These are phyloP conservation scores for Alectoria sarmentosa DNA, from an alignment of 495 filamentous ascomycete species.

Conservation along the genomic window DNA sequence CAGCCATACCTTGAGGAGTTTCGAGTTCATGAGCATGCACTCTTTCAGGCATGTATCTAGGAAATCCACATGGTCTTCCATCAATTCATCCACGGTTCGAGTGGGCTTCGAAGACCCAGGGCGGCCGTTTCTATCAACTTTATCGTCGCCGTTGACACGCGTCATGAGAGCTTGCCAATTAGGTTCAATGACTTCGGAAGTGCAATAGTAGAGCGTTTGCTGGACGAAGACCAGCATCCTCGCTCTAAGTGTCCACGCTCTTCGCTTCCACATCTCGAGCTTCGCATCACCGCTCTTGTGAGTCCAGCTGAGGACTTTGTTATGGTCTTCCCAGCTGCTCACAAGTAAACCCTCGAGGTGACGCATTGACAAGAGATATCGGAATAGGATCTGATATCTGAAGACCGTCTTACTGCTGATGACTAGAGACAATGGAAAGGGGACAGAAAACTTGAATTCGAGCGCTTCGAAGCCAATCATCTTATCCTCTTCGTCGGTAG, in stretches of 20 bases:
- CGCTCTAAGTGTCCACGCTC: constrained; percentile 83
- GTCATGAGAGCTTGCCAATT: constrained; percentile 94
- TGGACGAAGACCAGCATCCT: constrained; percentile 97
- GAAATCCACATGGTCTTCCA: constrained; percentile 99
- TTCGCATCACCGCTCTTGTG: constrained; percentile 65
- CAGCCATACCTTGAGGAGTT: constrained; percentile 70
- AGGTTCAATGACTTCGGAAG: constrained; percentile 92
- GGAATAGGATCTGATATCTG: constrained; percentile 92
- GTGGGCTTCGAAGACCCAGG: constrained; percentile 43
- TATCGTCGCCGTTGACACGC: constrained; percentile 58
- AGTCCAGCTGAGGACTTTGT: constrained; percentile 73
- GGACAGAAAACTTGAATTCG: constrained; percentile 88
- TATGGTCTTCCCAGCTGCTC: constrained; percentile 84
- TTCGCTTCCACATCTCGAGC: constrained; percentile 86
- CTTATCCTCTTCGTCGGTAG: constrained; percentile 68
- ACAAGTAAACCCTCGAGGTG: constrained; percentile 81
- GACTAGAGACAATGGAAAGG: constrained; percentile 94
- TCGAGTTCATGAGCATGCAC: constrained; percentile 97
- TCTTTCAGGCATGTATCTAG: constrained; percentile 96
- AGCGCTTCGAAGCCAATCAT: constrained; percentile 85
- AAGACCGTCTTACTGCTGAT: constrained; percentile 94
- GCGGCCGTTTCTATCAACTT: constrained; percentile 38
- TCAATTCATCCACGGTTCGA: constrained; percentile 90
- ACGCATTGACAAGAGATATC: constrained; percentile 80
- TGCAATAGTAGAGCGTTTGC: constrained; percentile 93